Percentiles rank a stretch among this genome's conserved stretches.
These are phyloP conservation scores for Wickerhamomyces pijperi DNA, from an alignment of 805 yeast species.

Conservation along the genomic window DNA sequence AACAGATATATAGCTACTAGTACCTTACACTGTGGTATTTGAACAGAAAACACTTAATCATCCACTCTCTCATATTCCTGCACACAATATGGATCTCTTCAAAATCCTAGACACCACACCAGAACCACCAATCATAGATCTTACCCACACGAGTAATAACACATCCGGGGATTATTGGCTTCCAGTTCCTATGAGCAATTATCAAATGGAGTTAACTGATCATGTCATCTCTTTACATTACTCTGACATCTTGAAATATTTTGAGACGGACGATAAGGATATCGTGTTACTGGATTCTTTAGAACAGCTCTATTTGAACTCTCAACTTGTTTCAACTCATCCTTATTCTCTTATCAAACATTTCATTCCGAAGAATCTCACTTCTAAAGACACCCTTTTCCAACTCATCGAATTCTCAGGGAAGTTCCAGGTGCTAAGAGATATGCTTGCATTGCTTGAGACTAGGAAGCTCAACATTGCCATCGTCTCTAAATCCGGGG, in stretches of 20 bases:
- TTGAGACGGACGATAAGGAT: conserved; percentile 44
- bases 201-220: conserved; percentile 81
- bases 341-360: conserved; percentile 81
- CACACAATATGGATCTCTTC: conserved; percentile 65
- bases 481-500: conserved; percentile 57
- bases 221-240: conserved; percentile 88
- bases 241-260: conserved; percentile 79
- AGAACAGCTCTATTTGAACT: conserved; percentile 62
- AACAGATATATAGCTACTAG: no score
- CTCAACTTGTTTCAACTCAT: conserved; percentile 75
- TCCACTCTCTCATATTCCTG: neutral
- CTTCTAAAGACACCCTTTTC: conserved; percentile 58
- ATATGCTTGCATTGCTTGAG: conserved; percentile 46
- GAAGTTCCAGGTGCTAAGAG: conserved; percentile 63
- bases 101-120: conserved; percentile 76
- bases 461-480: conserved; percentile 43
- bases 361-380: conserved; percentile 70
- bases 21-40: no score
- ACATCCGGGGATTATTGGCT: conserved; percentile 54
- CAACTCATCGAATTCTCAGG: conserved; percentile 73
- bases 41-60: no score
- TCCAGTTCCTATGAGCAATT: conserved; percentile 76
- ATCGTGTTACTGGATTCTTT: conserved; percentile 64
- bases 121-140: conserved; percentile 57
- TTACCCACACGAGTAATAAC: conserved; percentile 17